Conservation (phyloP, 495 filamentous ascomycete species). For the Endocarpon pusillum region DNA sequence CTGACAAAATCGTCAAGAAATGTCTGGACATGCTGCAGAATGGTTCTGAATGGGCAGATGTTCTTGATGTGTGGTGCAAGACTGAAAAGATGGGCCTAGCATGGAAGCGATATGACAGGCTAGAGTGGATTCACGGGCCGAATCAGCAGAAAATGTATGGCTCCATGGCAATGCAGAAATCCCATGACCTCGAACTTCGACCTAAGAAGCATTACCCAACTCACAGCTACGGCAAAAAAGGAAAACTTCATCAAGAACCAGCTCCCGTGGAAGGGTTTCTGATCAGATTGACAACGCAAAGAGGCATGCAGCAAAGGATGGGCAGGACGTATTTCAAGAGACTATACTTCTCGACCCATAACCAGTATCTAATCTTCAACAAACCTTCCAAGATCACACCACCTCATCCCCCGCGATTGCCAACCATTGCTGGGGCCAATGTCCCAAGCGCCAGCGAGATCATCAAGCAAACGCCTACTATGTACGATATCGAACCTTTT, state of each 20-base stretch:
- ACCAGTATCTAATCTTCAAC: conserved; percentile 51
- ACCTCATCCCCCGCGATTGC: conserved; percentile 45
- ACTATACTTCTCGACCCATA: conserved; percentile 52
- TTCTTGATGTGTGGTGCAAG: conserved; percentile 41
- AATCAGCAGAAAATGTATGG: conserved; percentile 64
- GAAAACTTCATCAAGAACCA: conserved; percentile 36
- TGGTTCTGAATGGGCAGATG: conserved; percentile 42
- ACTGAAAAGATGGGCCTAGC: conserved; percentile 51
- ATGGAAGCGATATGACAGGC: conserved; percentile 60
- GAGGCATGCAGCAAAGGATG: conserved; percentile 38
- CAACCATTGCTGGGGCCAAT: conserved; percentile 18
- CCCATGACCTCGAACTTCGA: conserved; percentile 57
- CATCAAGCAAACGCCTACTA: conserved; percentile 38
- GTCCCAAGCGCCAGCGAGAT: conserved; percentile 41
- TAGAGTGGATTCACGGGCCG: conserved; percentile 56
- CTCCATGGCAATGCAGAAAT: conserved; percentile 52
- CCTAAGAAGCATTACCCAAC: conserved; percentile 56
- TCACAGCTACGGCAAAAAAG: conserved; percentile 18
- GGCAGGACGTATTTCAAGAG: conserved; percentile 55
- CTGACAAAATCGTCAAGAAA: conserved; percentile 34
- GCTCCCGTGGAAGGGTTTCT: conserved; percentile 56
- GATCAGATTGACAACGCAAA: conserved; percentile 49
- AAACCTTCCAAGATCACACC: conserved; percentile 46
- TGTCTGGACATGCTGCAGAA: conserved; percentile 44
- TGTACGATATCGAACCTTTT: conserved; percentile 49